phyloP scores from a whole-genome alignment of 2,329 filamentous ascomycete species.

The Pseudogymnoascus destructans region DNA sequence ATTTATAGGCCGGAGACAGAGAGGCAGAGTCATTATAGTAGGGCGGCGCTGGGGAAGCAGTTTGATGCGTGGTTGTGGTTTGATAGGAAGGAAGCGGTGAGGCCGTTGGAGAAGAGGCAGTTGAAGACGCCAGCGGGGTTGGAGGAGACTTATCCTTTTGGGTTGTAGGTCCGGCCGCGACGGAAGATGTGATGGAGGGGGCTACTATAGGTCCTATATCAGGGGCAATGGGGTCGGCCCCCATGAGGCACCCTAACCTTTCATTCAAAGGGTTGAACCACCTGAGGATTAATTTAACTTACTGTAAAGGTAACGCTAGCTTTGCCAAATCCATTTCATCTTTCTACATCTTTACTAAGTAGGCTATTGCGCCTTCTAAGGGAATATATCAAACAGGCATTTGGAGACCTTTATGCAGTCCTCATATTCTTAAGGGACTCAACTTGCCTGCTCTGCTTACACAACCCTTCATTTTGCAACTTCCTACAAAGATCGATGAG shows the following conservation, averaged over 20 bases:
- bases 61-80: constrained; percentile 10
- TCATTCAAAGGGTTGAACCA: too few species aligned
- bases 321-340: background rate
- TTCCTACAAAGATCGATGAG: too few species aligned
- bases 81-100: background rate
- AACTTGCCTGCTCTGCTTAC: constrained; percentile 20
- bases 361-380: constrained; percentile 24
- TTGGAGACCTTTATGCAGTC: background rate
- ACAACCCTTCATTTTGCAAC: too few species aligned
- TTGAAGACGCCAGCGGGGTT: constrained; percentile 5
- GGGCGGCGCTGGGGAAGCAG: constrained; percentile 2
- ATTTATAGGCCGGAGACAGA: constrained; percentile 30
- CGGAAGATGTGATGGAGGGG: background rate
- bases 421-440: constrained; percentile 10
- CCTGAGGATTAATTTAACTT: too few species aligned
- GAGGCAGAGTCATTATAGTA: constrained; percentile 7
- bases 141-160: constrained; percentile 10
- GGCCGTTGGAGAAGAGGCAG: background rate
- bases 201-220: background rate
- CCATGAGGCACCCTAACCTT: too few species aligned
- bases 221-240: background rate
- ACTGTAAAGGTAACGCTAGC: too few species aligned
- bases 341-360: constrained; percentile 1
- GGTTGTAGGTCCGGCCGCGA: background rate
- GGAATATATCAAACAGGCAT: constrained; percentile 22